phyloP scores from a whole-genome alignment of 1,284 basidiomycete genomes.

The Takashimella tepidaria region DNA sequence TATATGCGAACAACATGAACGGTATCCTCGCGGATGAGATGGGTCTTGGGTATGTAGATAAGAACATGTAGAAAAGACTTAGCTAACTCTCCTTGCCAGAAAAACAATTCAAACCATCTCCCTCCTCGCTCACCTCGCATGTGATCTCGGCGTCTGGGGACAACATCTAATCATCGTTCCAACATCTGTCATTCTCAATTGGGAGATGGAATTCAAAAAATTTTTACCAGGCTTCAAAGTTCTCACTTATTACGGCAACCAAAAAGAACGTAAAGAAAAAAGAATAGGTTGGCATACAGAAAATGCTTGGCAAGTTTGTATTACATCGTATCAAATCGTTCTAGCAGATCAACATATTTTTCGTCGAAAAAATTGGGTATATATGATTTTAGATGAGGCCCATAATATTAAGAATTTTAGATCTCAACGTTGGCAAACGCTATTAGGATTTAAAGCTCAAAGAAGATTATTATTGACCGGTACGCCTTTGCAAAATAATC shows the following conservation, averaged over 20 bases:
- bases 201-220: conserved; percentile 99
- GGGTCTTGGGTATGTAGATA: conserved; percentile 73
- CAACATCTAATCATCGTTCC: conserved; percentile 94
- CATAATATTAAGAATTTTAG: conserved; percentile 99
- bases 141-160: conserved; percentile 92
- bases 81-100: conserved; percentile 55
- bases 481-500: conserved; percentile 91
- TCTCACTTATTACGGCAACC: conserved; percentile 85
- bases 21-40: conserved; percentile 80
- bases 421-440: conserved; percentile 89
- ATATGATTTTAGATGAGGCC: conserved; percentile 93
- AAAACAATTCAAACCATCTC: conserved; percentile 98
- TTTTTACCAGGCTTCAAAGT: conserved; percentile 91
- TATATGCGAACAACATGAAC: conserved; percentile 82
- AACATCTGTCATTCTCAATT: conserved; percentile 90
- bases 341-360: conserved; percentile 90
- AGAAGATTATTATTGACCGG: conserved; percentile 83
- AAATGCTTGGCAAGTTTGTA: conserved; percentile 89
- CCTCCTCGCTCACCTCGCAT: conserved; percentile 85
- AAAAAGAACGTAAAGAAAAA: conserved; percentile 87
- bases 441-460: conserved; percentile 90
- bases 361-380: conserved; percentile 92
- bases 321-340: conserved; percentile 91
- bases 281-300: conserved; percentile 92
- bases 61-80: no score